Conservation (phyloP, 768 basidiomycete genomes). For the Termitomyces sp. region DNA sequence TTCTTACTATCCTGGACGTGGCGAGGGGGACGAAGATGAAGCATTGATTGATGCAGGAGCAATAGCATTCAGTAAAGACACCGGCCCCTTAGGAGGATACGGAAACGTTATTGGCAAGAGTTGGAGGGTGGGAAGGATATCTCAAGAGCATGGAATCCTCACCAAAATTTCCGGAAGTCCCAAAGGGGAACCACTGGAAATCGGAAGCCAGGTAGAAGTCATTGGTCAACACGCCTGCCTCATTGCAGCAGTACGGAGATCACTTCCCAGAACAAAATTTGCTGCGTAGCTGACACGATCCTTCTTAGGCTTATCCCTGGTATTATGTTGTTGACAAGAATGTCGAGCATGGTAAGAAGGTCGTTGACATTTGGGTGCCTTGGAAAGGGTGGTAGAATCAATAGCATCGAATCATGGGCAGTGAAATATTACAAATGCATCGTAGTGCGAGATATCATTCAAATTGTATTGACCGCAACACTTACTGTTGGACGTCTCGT, state of each 20-base stretch:
- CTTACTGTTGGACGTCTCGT: too few species aligned
- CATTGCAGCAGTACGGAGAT: constrained; percentile 55
- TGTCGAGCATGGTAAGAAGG: constrained; percentile 45
- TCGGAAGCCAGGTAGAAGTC: constrained; percentile 69
- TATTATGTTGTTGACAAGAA: constrained; percentile 78
- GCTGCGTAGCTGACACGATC: background rate
- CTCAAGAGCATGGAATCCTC: constrained; percentile 81
- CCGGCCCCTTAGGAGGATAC: constrained; percentile 67
- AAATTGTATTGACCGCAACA: background rate
- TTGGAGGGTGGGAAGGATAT: constrained; percentile 65
- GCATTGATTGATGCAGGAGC: constrained; percentile 82
- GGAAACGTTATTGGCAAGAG: constrained; percentile 68
- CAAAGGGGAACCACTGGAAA: constrained; percentile 33
- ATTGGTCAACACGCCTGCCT: constrained; percentile 87
- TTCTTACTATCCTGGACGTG: constrained; percentile 76
- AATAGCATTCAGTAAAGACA: constrained; percentile 87
- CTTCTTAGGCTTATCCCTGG: constrained; percentile 62
- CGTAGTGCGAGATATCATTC: background rate
- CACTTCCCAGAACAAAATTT: background rate
- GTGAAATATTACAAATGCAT: background rate
- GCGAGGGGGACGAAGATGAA: constrained; percentile 60
- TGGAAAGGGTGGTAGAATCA: constrained; percentile 83
- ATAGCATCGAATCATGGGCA: background rate
- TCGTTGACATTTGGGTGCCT: constrained; percentile 84
- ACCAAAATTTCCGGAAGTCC: constrained; percentile 28